These are phyloP conservation scores for Irpex lacteus DNA, from an alignment of 1,284 basidiomycete species.

Conservation along the genomic window DNA sequence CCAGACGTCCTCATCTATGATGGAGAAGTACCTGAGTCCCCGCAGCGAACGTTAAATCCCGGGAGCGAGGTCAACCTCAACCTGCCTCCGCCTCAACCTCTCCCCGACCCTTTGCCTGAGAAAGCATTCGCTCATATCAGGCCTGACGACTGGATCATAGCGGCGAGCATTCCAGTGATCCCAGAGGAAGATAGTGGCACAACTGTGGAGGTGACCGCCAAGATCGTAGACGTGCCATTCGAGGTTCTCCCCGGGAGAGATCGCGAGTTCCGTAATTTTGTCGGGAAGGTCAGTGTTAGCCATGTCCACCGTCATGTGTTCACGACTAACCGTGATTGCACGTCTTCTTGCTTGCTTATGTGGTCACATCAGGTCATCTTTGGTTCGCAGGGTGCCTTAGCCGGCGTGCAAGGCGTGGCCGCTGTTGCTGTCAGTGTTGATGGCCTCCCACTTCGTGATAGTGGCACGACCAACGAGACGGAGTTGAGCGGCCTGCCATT, in stretches of 20 bases:
- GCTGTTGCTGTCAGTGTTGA: slow-evolving; percentile 58
- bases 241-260: slow-evolving; percentile 73
- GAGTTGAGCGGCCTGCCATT: slow-evolving; percentile 64
- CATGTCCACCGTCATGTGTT: slow-evolving; percentile 3
- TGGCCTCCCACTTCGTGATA: slow-evolving; percentile 51
- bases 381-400: slow-evolving; percentile 58
- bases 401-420: slow-evolving; percentile 65
- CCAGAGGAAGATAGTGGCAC: slow-evolving; percentile 47
- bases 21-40: slow-evolving; percentile 49
- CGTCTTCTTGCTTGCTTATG: too few relatives aligned
- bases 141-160: slow-evolving; percentile 64
- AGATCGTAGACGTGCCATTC: slow-evolving; percentile 67
- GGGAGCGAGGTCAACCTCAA: slow-evolving; percentile 7
- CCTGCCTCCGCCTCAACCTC: slow-evolving; percentile 41
- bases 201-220: slow-evolving; percentile 55
- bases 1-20: slow-evolving; percentile 77
- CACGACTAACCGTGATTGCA: neutral
- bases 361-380: slow-evolving; percentile 55
- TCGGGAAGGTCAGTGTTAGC: slow-evolving; percentile 55
- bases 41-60: slow-evolving; percentile 16
- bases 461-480: slow-evolving; percentile 41
- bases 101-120: slow-evolving; percentile 63
- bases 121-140: slow-evolving; percentile 71
- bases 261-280: slow-evolving; percentile 68
- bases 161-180: slow-evolving; percentile 44